A percentile compares a stretch with the other conserved stretches of the same genome.
Evolutionary conservation across 177 flowering plant genomes (phyloP).

Genomic region (Telopea speciosissima): DNA sequence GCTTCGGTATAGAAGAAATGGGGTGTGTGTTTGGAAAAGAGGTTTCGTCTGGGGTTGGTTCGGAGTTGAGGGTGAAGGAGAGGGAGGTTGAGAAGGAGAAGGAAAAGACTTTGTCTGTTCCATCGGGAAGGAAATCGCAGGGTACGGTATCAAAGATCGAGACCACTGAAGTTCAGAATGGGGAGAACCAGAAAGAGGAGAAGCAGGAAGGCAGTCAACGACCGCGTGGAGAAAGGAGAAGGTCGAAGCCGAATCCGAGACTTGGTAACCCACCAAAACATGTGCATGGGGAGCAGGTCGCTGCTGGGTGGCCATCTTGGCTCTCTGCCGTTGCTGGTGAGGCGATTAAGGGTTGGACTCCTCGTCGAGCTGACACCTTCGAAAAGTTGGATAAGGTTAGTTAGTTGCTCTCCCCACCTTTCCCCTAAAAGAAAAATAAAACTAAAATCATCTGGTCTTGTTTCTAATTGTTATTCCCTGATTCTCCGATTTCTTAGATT

Average conservation of each 20-base stretch:
- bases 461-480: background rate
- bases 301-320: slow-evolving; percentile 19
- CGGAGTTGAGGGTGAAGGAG: slow-evolving; percentile 6
- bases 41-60: slow-evolving; percentile 19
- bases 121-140: slow-evolving; percentile 8
- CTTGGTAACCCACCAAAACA: slow-evolving; percentile 13
- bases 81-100: slow-evolving; percentile 19
- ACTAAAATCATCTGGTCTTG: background rate
- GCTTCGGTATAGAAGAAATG: slow-evolving; percentile 33
- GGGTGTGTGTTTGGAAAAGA: slow-evolving; percentile 73
- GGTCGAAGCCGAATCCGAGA: slow-evolving; percentile 16
- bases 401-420: background rate
- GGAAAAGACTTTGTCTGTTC: slow-evolving; percentile 10
- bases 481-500: slow-evolving; percentile 19
- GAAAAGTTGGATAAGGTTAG: slow-evolving; percentile 43
- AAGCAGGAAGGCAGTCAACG: slow-evolving; percentile 10
- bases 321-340: slow-evolving; percentile 19
- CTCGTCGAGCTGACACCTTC: slow-evolving; percentile 15
- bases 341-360: slow-evolving; percentile 16
- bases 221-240: slow-evolving; percentile 17
- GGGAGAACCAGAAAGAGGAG: slow-evolving; percentile 15
- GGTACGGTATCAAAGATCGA: background rate
- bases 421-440: background rate
- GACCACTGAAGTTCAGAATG: slow-evolving; percentile 10
- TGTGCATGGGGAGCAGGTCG: slow-evolving; percentile 15